phyloP scores from a whole-genome alignment of 352 stramenopile genomes.

The Phytophthora hybrid region DNA sequence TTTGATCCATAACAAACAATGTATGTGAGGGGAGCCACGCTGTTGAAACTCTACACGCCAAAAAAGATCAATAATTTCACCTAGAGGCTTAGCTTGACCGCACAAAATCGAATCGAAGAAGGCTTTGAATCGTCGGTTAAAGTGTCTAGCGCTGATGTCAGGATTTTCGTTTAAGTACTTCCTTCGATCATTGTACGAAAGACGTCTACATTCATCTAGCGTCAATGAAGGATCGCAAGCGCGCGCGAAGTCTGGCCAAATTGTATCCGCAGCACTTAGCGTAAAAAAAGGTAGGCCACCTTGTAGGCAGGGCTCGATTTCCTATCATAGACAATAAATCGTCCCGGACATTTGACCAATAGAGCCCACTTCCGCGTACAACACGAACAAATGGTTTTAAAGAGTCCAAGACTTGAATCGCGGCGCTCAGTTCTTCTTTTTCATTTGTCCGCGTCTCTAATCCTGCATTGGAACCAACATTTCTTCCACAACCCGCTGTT shows the following conservation, averaged over 20 bases:
- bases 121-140: conserved; percentile 30
- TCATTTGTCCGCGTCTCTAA: not conserved
- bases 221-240: conserved; percentile 17
- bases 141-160: conserved; percentile 32
- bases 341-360: conserved; percentile 23
- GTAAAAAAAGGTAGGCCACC: conserved; percentile 38
- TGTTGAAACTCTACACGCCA: not conserved
- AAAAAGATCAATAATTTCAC: conserved; percentile 16
- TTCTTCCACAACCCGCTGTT: not conserved
- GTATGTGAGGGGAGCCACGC: too few relatives aligned
- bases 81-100: conserved; percentile 6
- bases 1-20: too few relatives aligned
- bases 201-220: too few relatives aligned
- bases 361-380: conserved; percentile 17
- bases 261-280: conserved; percentile 38
- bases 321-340: conserved; percentile 32
- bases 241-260: conserved; percentile 41
- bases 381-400: conserved; percentile 22
- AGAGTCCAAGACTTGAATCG: not conserved
- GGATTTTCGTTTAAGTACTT: conserved; percentile 10
- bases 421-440: not conserved
- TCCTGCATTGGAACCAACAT: conserved; percentile 4
- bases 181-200: not conserved
- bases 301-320: conserved; percentile 12
- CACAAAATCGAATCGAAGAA: conserved; percentile 22